Conservation (phyloP, 2,329 filamentous ascomycete species). For the Botryotinia calthae region DNA sequence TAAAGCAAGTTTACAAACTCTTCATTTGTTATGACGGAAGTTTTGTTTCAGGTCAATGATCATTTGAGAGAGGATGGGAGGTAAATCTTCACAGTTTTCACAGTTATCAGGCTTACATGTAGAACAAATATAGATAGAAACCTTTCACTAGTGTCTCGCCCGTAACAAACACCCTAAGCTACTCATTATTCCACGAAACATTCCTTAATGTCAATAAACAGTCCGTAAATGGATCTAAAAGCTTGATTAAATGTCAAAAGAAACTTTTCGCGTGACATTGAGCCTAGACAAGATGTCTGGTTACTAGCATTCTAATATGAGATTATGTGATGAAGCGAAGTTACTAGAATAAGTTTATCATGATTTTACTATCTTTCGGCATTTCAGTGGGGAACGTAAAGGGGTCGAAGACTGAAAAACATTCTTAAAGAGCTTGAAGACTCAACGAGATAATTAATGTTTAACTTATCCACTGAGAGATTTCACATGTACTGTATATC, state of each 20-base stretch:
- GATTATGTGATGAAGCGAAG: not conserved
- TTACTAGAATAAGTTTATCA: not conserved
- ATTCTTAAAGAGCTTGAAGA: rapidly evolving
- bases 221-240: no score
- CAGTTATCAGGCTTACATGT: not conserved
- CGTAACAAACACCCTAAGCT: no score
- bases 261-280: rapidly evolving
- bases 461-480: not conserved
- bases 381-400: not conserved
- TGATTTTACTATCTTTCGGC: no score
- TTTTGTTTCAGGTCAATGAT: not conserved
- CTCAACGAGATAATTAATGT: not conserved
- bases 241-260: no score
- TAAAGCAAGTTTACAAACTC: not conserved
- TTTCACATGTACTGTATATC: not conserved
- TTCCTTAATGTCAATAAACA: no score
- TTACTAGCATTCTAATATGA: not conserved
- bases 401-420: not conserved
- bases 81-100: not conserved
- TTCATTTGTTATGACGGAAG: not conserved
- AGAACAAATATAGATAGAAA: not conserved
- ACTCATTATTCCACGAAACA: no score
- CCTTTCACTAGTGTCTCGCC: no score
- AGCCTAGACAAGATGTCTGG: not conserved
- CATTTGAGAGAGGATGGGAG: not conserved